Evolutionary conservation across 164 flowering plant species (phyloP).

Genomic region (Liquidambar formosana): DNA sequence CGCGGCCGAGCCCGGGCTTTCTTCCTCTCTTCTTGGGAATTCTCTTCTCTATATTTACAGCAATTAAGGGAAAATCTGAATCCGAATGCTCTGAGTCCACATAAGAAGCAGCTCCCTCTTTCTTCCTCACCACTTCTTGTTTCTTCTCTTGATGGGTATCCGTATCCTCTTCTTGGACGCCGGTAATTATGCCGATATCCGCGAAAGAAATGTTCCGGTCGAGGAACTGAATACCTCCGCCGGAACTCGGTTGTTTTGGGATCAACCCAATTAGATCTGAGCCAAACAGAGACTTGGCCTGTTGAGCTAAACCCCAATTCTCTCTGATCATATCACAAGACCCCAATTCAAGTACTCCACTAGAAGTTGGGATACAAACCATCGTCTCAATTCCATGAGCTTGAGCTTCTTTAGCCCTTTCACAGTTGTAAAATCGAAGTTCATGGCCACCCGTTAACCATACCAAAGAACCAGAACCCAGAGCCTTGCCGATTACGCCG

Average conservation of each 20-base stretch:
- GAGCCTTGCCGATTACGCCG: constrained; percentile 43
- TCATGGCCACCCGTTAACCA: constrained; percentile 51
- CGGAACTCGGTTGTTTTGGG: constrained; percentile 13
- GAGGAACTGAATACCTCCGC: constrained; percentile 15
- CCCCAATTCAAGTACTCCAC: constrained; percentile 65
- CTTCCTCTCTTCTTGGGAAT: constrained; percentile 62
- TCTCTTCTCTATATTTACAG: constrained; percentile 16
- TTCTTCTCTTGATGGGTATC: neutral
- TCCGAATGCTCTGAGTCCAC: constrained; percentile 53
- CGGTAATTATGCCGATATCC: constrained; percentile 36
- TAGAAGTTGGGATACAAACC: constrained; percentile 47
- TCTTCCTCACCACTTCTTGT: constrained; percentile 5
- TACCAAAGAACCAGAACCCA: constrained; percentile 35
- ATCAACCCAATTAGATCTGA: constrained; percentile 11
- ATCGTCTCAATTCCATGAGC: constrained; percentile 61
- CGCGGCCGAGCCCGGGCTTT: constrained; percentile 52
- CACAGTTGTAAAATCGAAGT: constrained; percentile 41
- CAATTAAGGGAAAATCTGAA: constrained; percentile 22
- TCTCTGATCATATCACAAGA: constrained; percentile 45
- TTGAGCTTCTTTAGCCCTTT: constrained; percentile 57
- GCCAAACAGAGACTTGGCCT: constrained; percentile 45
- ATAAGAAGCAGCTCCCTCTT: constrained; percentile 9
- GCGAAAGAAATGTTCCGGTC: constrained; percentile 32
- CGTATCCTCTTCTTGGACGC: constrained; percentile 19
- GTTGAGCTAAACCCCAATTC: constrained; percentile 45